These are phyloP conservation scores for Penicillium pulvis DNA, from an alignment of 495 filamentous ascomycete species.

Conservation along the genomic window DNA sequence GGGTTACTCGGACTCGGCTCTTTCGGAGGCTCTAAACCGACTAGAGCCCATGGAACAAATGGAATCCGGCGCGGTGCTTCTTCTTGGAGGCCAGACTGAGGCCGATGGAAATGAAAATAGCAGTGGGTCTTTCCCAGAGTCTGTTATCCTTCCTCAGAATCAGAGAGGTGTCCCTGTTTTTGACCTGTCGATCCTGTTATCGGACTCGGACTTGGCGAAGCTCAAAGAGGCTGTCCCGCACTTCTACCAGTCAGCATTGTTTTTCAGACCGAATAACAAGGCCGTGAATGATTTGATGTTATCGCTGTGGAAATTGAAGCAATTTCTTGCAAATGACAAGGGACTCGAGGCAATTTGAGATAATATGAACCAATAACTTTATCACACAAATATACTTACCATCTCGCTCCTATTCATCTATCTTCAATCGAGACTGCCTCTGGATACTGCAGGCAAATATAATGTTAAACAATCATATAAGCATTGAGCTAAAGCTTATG, in stretches of 20 bases:
- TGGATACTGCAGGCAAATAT: not conserved
- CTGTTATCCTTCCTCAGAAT: constrained; percentile 32
- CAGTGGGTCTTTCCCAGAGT: constrained; percentile 20
- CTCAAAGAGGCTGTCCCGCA: constrained; percentile 28
- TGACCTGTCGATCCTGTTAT: constrained; percentile 43
- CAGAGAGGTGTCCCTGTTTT: constrained; percentile 45
- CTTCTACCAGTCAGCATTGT: constrained; percentile 33
- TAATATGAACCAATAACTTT: not conserved
- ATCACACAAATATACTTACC: not conserved
- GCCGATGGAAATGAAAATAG: not conserved
- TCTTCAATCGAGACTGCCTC: not conserved
- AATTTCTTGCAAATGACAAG: constrained; percentile 45
- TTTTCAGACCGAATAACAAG: constrained; percentile 37
- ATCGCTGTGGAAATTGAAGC: constrained; percentile 69
- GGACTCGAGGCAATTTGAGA: not conserved
- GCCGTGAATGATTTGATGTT: constrained; percentile 53
- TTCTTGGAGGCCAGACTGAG: constrained; percentile 22
- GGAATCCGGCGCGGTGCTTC: constrained; percentile 34
- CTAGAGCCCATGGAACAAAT: constrained; percentile 32
- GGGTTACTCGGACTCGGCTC: constrained; percentile 27
- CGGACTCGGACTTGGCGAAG: constrained; percentile 30
- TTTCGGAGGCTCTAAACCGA: constrained; percentile 27
- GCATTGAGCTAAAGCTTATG: not conserved
- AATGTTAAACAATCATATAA: not conserved
- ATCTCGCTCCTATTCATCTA: not conserved